These are phyloP conservation scores for Colletotrichum salicis DNA, from an alignment of 2,329 filamentous ascomycete species.

Conservation along the genomic window DNA sequence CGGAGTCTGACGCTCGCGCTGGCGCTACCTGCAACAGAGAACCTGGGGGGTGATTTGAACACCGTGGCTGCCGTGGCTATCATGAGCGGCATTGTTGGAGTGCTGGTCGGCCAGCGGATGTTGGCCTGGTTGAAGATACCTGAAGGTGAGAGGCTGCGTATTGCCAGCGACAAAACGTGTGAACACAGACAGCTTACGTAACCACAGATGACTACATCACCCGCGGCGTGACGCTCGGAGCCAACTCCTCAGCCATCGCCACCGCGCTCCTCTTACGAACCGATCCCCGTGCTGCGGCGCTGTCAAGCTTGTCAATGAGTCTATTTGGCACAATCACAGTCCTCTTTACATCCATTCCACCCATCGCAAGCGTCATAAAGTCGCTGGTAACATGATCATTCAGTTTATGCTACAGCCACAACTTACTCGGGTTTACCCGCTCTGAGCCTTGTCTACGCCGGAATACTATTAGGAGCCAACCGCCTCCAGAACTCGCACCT, in stretches of 20 bases:
- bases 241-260: conserved; percentile 69
- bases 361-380: conserved; percentile 59
- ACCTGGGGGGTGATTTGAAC: conserved; percentile 66
- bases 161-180: neutral
- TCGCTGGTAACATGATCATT: conserved; percentile 50
- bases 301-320: conserved; percentile 70
- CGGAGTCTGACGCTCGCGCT: conserved; percentile 69
- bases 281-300: conserved; percentile 68
- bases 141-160: conserved; percentile 51
- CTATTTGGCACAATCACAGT: conserved; percentile 70
- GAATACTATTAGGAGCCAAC: conserved; percentile 26
- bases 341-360: conserved; percentile 66
- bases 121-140: conserved; percentile 62
- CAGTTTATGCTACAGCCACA: too few species aligned
- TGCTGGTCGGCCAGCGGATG: conserved; percentile 62
- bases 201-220: conserved; percentile 69
- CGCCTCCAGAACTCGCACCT: conserved; percentile 57
- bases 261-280: conserved; percentile 66
- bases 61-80: conserved; percentile 68
- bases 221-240: conserved; percentile 69
- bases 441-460: neutral
- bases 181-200: neutral
- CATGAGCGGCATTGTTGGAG: conserved; percentile 68
- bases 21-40: conserved; percentile 65
- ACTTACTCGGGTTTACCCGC: too few species aligned